A percentile compares a stretch with the other conserved stretches of the same genome.
phyloP scores from a whole-genome alignment of 2,329 filamentous ascomycete genomes.

The Alternaria novae-zelandiae region DNA sequence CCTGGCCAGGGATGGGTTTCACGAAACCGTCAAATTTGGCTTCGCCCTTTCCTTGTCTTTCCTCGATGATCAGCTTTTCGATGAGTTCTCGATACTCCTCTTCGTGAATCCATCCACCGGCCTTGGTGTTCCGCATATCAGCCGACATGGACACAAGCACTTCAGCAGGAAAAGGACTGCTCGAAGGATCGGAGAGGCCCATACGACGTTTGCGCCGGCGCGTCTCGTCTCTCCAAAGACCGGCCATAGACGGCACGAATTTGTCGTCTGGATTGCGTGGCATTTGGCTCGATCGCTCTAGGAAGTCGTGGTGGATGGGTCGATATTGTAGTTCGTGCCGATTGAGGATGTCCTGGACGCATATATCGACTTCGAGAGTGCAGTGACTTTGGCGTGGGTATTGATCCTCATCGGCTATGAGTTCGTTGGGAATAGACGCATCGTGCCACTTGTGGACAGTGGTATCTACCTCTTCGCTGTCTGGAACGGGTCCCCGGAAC shows the following conservation, averaged over 20 bases:
- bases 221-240: slow-evolving; percentile 89
- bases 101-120: slow-evolving; percentile 92
- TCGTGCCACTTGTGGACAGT: slow-evolving; percentile 80
- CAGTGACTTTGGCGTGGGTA: slow-evolving; percentile 86
- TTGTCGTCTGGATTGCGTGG: slow-evolving; percentile 68
- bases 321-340: slow-evolving; percentile 76
- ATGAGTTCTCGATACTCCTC: slow-evolving; percentile 77
- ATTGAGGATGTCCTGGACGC: slow-evolving; percentile 87
- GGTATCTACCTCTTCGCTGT: slow-evolving; percentile 67
- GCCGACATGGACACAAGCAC: slow-evolving; percentile 89
- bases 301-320: slow-evolving; percentile 85
- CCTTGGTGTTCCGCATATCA: slow-evolving; percentile 72
- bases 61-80: slow-evolving; percentile 66
- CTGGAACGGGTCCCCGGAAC: slow-evolving; percentile 79
- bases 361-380: slow-evolving; percentile 86
- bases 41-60: slow-evolving; percentile 59
- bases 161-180: slow-evolving; percentile 80
- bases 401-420: slow-evolving; percentile 66
- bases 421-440: slow-evolving; percentile 66
- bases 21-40: slow-evolving; percentile 72
- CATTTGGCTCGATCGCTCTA: slow-evolving; percentile 71
- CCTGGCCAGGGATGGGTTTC: slow-evolving; percentile 59
- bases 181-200: slow-evolving; percentile 67
- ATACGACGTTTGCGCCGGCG: slow-evolving; percentile 76
- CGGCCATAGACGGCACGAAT: slow-evolving; percentile 91